Base-by-base conservation (phyloP, 352 stramenopile genomes). In the Globisporangium splendens region DNA sequence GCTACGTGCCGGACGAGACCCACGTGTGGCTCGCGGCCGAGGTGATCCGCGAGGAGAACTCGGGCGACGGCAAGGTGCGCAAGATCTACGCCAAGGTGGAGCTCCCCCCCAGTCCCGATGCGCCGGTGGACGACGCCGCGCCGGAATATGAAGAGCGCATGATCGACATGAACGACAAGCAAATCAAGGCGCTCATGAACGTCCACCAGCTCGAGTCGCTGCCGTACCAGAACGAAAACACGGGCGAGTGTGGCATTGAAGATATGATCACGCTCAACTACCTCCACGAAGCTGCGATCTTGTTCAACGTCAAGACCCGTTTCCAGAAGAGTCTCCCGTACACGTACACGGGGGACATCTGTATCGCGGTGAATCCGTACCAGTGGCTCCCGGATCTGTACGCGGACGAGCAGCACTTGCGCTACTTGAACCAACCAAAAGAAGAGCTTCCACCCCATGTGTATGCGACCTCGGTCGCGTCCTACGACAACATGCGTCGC, bases 341-440 rank as follows among this genome's bases (percentile, higher is more conserved):
- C 79, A 98, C 96, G 35, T 96, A 97, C 68, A 97, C 96, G 28
- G 95, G 95, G n/a, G 93, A 98, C 50, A 98, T 98, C 66, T 93
- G 98, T 48, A 97, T 99, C 62, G 96, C 96, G 1, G 86, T 98
- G 49, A 99, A 99, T 72, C 96, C 96, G n/a, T 99, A 98, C 69
- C 88, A 95, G 68, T 96, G 88, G 87, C 79, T 96, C 31, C 75
- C 80, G 0, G 83, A 95, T 43, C 68, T 96, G 13, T 97, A 97
- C 65, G 75, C 71, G 0, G 86, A 96, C 51, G 82, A 93, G 51
- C 65, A 80, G 50, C 79, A 95, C 50, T 57, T 75, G 15, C 71
- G 77, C 38, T 97, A 97, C 65, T 58, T 93, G 46, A 78, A 83
- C 44, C 64, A 82, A 28, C 78, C 79, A 46, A 83, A 84, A 50